Percentiles rank a stretch among this genome's conserved stretches.
Evolutionary conservation across 2,329 filamentous ascomycete species (phyloP).

Genomic region (Trichoderma sp.): DNA sequence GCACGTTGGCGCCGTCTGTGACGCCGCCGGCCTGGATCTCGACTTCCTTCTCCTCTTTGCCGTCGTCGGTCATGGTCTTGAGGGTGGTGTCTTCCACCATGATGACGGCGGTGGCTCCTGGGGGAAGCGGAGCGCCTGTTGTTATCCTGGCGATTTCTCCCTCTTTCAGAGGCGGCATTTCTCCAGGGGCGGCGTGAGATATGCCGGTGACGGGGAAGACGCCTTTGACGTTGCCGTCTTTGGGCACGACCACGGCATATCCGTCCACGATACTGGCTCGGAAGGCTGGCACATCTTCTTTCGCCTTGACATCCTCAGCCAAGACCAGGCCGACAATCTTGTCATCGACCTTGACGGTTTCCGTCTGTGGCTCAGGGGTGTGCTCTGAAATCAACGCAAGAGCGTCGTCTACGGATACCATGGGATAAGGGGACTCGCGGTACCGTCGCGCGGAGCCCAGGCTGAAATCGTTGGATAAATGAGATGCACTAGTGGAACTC

Average conservation of each 20-base stretch:
- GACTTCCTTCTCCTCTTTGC: slow-evolving; percentile 79
- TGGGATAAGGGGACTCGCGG: slow-evolving; percentile 85
- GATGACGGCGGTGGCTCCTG: slow-evolving; percentile 84
- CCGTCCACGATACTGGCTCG: slow-evolving; percentile 95
- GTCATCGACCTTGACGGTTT: slow-evolving; percentile 60
- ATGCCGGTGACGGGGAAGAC: slow-evolving; percentile 82
- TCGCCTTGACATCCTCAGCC: slow-evolving; percentile 75
- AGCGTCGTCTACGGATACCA: slow-evolving; percentile 83
- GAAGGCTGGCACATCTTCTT: slow-evolving; percentile 86
- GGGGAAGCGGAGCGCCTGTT: slow-evolving; percentile 86
- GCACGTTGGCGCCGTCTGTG: slow-evolving; percentile 77
- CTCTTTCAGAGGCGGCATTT: slow-evolving; percentile 60
- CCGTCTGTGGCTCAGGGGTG: slow-evolving; percentile 60
- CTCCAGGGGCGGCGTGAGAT: slow-evolving; percentile 77
- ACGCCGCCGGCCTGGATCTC: slow-evolving; percentile 80
- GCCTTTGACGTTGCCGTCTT: slow-evolving; percentile 65
- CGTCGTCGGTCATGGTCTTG: slow-evolving; percentile 71
- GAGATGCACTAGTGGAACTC: slow-evolving; percentile 52
- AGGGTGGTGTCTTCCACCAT: slow-evolving; percentile 90
- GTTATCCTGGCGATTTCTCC: slow-evolving; percentile 88
- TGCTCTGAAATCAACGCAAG: slow-evolving; percentile 68
- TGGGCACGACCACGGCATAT: slow-evolving; percentile 75
- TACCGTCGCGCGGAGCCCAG: slow-evolving; percentile 68
- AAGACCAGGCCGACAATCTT: slow-evolving; percentile 73
- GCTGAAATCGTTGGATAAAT: slow-evolving; percentile 58